A percentile compares a stretch with the other conserved stretches of the same genome.
These are phyloP conservation scores for Pestalotiopsis fici DNA, from an alignment of 2,329 filamentous ascomycete species.

Conservation along the genomic window DNA sequence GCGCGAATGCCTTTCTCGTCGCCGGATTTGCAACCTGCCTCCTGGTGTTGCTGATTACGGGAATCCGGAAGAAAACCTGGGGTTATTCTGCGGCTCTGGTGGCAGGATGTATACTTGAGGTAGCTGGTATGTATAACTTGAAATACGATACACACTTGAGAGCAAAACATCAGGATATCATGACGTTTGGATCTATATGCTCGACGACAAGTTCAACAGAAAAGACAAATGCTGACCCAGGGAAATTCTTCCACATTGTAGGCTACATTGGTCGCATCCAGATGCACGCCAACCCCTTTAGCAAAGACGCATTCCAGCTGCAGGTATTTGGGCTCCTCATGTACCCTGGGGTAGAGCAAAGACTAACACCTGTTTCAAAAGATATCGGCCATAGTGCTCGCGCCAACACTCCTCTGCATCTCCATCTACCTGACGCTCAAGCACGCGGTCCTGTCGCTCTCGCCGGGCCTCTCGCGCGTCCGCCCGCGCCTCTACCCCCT, in stretches of 20 bases:
- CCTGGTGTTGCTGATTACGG: constrained; percentile 41
- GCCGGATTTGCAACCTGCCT: constrained; percentile 47
- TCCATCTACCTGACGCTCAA: constrained; percentile 66
- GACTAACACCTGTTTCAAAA: too few species aligned
- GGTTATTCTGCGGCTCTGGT: constrained; percentile 51
- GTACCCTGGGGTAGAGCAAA: too few species aligned
- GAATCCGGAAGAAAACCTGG: constrained; percentile 55
- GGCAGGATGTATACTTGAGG: constrained; percentile 52
- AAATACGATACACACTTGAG: background rate
- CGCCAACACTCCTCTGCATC: constrained; percentile 62
- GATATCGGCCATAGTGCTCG: constrained; percentile 58
- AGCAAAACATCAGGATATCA: background rate
- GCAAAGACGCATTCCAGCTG: constrained; percentile 53
- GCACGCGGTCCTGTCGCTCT: constrained; percentile 53
- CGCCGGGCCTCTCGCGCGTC: constrained; percentile 51
- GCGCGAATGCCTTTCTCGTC: constrained; percentile 56
- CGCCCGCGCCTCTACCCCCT: constrained; percentile 53
- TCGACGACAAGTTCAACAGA: background rate
- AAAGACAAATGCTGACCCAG: background rate
- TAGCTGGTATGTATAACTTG: constrained; percentile 41
- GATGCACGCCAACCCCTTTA: constrained; percentile 56
- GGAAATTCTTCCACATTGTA: constrained; percentile 17
- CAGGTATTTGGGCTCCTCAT: constrained; percentile 29
- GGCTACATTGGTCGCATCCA: constrained; percentile 56
- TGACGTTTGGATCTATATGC: background rate